Conservation (phyloP, 2,329 filamentous ascomycete genomes). For the Ophiocordyceps polyrhachis-furcata region DNA sequence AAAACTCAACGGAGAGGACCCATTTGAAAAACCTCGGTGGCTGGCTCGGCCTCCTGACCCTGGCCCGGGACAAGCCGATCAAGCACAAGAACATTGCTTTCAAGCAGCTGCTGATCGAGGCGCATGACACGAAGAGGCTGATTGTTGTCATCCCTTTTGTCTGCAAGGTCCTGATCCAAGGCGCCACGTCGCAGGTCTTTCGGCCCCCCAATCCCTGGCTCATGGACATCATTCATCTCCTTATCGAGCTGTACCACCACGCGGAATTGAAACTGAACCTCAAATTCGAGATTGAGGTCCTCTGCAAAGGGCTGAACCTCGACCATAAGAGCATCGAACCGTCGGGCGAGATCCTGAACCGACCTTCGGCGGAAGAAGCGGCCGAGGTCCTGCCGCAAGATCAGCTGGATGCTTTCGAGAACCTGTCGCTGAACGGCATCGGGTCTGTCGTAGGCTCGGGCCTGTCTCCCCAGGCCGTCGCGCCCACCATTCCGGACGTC, state of each 20-base stretch:
- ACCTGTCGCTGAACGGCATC: slow-evolving; percentile 58
- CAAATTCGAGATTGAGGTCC: slow-evolving; percentile 95
- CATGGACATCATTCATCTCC: slow-evolving; percentile 81
- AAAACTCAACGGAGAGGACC: slow-evolving; percentile 64
- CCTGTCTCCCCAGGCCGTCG: slow-evolving; percentile 59
- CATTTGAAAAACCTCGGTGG: slow-evolving; percentile 85
- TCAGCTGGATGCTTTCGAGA: slow-evolving; percentile 64
- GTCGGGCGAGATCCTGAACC: slow-evolving; percentile 67
- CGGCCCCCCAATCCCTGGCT: slow-evolving; percentile 92
- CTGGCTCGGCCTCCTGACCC: slow-evolving; percentile 84
- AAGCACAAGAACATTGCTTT: slow-evolving; percentile 95
- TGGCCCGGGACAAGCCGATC: slow-evolving; percentile 87
- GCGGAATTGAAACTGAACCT: slow-evolving; percentile 89
- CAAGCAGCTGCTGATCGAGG: slow-evolving; percentile 86
- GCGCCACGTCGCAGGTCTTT: slow-evolving; percentile 71
- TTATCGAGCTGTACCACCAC: slow-evolving; percentile 86
- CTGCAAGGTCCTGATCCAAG: slow-evolving; percentile 84
- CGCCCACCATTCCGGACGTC: slow-evolving; percentile 69
- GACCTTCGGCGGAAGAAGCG: slow-evolving; percentile 44
- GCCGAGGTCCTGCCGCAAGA: slow-evolving; percentile 44
- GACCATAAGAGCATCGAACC: slow-evolving; percentile 85
- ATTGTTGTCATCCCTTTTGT: slow-evolving; percentile 92
- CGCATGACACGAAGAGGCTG: slow-evolving; percentile 78
- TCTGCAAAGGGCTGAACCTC: slow-evolving; percentile 82
- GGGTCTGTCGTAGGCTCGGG: slow-evolving; percentile 49